Percentiles rank a stretch among this genome's conserved stretches.
Evolutionary conservation across 495 filamentous ascomycete genomes (phyloP).

Genomic region (Pyrenula massariospora): DNA sequence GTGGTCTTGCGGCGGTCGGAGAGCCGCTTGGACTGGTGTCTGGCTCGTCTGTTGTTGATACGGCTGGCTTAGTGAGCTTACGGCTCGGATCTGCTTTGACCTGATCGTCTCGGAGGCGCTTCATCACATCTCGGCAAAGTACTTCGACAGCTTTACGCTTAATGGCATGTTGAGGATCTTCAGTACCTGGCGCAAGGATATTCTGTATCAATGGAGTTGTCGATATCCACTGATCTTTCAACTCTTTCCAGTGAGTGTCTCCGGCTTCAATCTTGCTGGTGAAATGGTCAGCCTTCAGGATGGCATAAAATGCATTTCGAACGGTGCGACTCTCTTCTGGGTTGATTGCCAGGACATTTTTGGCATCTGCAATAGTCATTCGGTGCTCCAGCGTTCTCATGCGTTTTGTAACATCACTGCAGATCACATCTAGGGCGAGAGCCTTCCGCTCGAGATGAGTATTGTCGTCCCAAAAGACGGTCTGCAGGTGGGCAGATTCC

Average conservation of each 20-base stretch:
- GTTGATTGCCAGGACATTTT: constrained; percentile 59
- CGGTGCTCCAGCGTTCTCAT: constrained; percentile 51
- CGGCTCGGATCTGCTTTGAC: constrained; percentile 43
- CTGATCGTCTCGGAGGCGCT: constrained; percentile 58
- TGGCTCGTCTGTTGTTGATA: neutral
- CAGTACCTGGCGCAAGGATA: constrained; percentile 40
- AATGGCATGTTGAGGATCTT: constrained; percentile 39
- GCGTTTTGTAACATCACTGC: constrained; percentile 70
- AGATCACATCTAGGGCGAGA: constrained; percentile 65
- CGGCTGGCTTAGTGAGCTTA: constrained; percentile 21
- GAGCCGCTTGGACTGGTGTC: neutral
- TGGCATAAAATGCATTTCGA: constrained; percentile 53
- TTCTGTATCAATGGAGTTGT: constrained; percentile 42
- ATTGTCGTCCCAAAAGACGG: constrained; percentile 45
- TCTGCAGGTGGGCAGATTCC: constrained; percentile 52
- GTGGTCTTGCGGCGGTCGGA: constrained; percentile 1
- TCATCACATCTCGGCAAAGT: constrained; percentile 62
- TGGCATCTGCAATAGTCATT: constrained; percentile 63
- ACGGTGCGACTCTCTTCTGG: constrained; percentile 57
- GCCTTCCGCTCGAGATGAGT: constrained; percentile 37
- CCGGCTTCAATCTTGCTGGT: constrained; percentile 64
- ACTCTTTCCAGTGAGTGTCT: constrained; percentile 55
- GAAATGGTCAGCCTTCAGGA: constrained; percentile 56
- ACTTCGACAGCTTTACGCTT: constrained; percentile 58
- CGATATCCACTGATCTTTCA: constrained; percentile 58